Evolutionary conservation across 768 basidiomycete species (phyloP), one percentile per base, ranked within the genome.

Genomic region (Rhizopogon salebrosus): DNA sequence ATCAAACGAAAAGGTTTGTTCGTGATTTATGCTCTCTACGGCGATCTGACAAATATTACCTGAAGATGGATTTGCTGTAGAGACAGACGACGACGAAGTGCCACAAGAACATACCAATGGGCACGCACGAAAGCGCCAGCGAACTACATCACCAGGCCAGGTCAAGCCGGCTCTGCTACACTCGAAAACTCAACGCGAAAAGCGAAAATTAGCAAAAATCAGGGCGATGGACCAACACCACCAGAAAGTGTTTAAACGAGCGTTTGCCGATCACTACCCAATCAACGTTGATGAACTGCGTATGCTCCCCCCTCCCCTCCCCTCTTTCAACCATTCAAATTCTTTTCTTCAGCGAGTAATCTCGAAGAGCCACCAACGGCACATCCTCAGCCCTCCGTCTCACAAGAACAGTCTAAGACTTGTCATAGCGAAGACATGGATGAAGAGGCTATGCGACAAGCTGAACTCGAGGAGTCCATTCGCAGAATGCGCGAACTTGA

Each of bases 401-500:
- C 51, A 16, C 50, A 49, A 40, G 45, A 24, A 37, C 42, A 43
- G 16, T 37, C 53, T 1, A 39, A n/a, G 16, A 29, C 13, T 4
- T 24, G n/a, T 14, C 34, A 54, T 36, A 31, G 41, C 31, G 45
- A n/a, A 37, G 51, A 4, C 24, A 26, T n/a, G 20, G 67, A 74
- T 42, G 66, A 75, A 37, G 76, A 79, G 26, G 68, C 62, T 11
- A 62, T 59, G 4, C 73, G 72, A 46, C 67, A 62, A 40, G 73
- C 73, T 13, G 70, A 69, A 24, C 80, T 88, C 54, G 80, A 76
- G 18, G 82, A 85, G 62, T 85, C 86, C 4, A 78, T 81, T 39
- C 76, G 80, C 38, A 89, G 87, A 60, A 71, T 87, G 36, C 82
- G 79, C 4, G 83, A 88, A 57, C 77, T 88, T 2, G 84, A 87